A percentile compares a stretch with the other conserved stretches of the same genome.
phyloP scores from a whole-genome alignment of 2,329 filamentous ascomycete genomes.

The Huntiella decipiens region DNA sequence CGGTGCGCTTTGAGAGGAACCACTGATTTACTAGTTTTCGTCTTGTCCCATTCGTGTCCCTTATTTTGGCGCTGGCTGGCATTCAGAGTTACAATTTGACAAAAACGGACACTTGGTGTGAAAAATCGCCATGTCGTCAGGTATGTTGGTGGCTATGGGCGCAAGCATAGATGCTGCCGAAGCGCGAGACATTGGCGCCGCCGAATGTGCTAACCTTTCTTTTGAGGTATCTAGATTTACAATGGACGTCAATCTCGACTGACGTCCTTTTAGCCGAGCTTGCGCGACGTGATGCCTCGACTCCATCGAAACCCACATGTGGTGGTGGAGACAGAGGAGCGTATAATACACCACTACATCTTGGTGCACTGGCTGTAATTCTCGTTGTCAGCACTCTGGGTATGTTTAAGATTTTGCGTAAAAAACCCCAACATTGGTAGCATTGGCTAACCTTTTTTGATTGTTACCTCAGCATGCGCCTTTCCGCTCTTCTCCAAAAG shows the following conservation, averaged over 20 bases:
- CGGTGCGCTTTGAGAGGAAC: too few species aligned
- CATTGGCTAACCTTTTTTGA: neutral
- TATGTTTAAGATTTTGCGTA: slow-evolving; percentile 18
- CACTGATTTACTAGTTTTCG: too few species aligned
- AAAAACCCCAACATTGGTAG: too few species aligned
- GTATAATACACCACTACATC: slow-evolving; percentile 49
- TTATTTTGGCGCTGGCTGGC: too few species aligned
- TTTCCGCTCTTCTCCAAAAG: slow-evolving; percentile 47
- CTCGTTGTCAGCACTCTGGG: slow-evolving; percentile 39
- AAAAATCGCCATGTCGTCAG: too few species aligned
- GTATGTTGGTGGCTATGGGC: too few species aligned
- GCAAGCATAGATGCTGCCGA: too few species aligned
- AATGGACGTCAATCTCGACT: slow-evolving; percentile 33
- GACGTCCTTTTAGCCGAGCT: slow-evolving; percentile 33
- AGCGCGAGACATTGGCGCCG: too few species aligned
- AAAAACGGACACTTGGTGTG: too few species aligned
- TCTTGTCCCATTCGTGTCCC: too few species aligned
- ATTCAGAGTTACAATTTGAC: too few species aligned
- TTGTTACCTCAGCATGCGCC: slow-evolving; percentile 33
- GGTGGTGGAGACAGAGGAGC: slow-evolving; percentile 29
- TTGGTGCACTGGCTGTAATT: slow-evolving; percentile 49
- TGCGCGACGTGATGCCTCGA: slow-evolving; percentile 22
- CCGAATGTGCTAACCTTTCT: too few species aligned
- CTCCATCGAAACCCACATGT: slow-evolving; percentile 27
- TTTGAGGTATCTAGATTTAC: slow-evolving; percentile 9